Conservation (phyloP, 306 rosid genomes). For the Senna tora region DNA sequence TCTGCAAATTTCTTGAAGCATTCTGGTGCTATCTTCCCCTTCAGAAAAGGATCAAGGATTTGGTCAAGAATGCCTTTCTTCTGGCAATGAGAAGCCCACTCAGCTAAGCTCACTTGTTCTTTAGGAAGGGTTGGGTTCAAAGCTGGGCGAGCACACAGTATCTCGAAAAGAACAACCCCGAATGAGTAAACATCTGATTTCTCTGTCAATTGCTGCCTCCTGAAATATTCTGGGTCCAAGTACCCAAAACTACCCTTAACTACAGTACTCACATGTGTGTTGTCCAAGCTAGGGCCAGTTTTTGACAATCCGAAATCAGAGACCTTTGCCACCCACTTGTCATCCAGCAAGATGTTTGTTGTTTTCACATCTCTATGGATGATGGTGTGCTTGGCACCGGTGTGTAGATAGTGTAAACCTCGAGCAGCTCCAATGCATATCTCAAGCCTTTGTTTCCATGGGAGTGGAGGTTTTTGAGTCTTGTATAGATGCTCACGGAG, state of each 20-base stretch:
- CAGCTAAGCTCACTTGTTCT: conserved; percentile 98
- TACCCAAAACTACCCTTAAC: conserved; percentile 98
- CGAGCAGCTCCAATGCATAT: conserved; percentile 97
- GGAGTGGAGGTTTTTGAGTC: conserved; percentile 90
- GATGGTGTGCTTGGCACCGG: conserved; percentile 94
- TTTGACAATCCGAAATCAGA: conserved; percentile 96
- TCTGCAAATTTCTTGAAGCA: conserved; percentile 92
- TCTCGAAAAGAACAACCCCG: conserved; percentile 92
- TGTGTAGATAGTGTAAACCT: conserved; percentile 92
- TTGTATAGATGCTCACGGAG: conserved; percentile 97
- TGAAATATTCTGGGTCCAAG: conserved; percentile 96
- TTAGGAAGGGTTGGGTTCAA: conserved; percentile 83
- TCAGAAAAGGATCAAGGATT: conserved; percentile 74
- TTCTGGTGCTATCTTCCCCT: conserved; percentile 87
- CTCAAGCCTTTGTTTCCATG: conserved; percentile 99
- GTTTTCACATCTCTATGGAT: conserved; percentile 97
- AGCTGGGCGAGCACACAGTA: conserved; percentile 94
- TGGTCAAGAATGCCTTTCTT: conserved; percentile 87
- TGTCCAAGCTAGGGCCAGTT: conserved; percentile 94
- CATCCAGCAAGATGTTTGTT: conserved; percentile 91
- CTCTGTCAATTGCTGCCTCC: conserved; percentile 94
- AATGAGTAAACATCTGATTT: conserved; percentile 97
- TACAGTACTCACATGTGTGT: conserved; percentile 95
- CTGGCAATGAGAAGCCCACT: conserved; percentile 96
- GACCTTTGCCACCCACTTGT: conserved; percentile 97